Evolutionary conservation across 1,284 basidiomycete species (phyloP), one percentile per base, ranked within the genome.

Genomic region (Ganoderma meredithae): DNA sequence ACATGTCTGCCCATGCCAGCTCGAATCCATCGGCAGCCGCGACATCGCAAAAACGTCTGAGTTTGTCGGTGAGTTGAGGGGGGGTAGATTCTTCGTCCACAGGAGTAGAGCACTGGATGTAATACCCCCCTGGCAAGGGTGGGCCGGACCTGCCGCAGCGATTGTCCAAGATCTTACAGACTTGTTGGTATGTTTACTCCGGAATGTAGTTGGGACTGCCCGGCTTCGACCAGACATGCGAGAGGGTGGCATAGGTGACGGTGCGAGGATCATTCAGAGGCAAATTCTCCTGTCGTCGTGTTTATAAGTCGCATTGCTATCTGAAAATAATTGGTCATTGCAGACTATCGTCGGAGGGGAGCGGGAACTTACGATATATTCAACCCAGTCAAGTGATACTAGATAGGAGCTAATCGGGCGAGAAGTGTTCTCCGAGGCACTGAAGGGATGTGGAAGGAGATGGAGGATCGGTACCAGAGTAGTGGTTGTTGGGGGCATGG

Each of bases 201-300:
- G 9, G 47, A 25, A 25, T 10, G 22, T 25, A 49, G 22, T 13
- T 55, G 17, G 55, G 55, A 6, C 10, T 19, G 27, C 25, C 31
- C 19, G 15, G 31, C 13, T 22, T 64, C 27, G 63, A 31, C 63
- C 63, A 64, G 55, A 64, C 63, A 12, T 64, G 55, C 31, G 63
- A 64, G 15, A 64, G 55, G 41, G 47, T 64, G 1, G 63, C 55
- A 31, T 59, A 64, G n/a, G 31, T 55, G 13, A 64, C 63, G 2
- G 25, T 33, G 19, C 63, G 63, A 36, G 63, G 63, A 25, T 64
- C 55, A 15, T 36, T 19, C 10, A 64, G 2, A 25, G 41, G 19
- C 17, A 27, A 64, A 64, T 6, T n/a, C 8, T 17, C 43, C 43
- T 17, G 55, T 64, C 27, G 19, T 47, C 1, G 63, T 64, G 43